phyloP scores from a whole-genome alignment of 345 rosid species.

The Carallia pectinifolia region DNA sequence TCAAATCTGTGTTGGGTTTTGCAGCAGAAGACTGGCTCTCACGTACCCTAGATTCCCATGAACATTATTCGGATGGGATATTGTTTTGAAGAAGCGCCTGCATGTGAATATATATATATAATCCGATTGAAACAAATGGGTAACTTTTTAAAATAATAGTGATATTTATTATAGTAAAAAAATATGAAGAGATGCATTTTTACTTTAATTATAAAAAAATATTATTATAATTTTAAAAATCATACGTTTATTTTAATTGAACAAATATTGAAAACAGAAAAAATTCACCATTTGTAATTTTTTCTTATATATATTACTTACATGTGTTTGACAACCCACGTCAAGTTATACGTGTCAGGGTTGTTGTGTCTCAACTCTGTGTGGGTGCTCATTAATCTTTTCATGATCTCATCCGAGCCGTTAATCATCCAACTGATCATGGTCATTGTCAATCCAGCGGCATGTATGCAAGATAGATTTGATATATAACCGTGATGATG shows the following conservation, averaged over 20 bases:
- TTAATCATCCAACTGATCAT: not conserved
- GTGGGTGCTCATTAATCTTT: not conserved
- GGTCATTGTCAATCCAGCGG: not conserved
- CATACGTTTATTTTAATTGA: not conserved
- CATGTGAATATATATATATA: no score
- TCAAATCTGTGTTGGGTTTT: slow-evolving; percentile 32
- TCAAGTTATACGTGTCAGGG: not conserved
- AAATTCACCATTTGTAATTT: no score
- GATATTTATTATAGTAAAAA: no score
- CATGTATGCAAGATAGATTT: no score
- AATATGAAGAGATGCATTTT: no score
- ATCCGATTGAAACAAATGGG: no score
- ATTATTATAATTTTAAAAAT: not conserved
- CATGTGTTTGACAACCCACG: slow-evolving; percentile 26
- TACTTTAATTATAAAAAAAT: no score
- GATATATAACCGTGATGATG: no score
- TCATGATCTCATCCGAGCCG: not conserved
- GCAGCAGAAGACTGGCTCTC: slow-evolving; percentile 15
- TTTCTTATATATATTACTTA: no score
- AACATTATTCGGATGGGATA: not conserved
- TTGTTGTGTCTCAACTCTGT: not conserved
- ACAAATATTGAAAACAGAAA: no score
- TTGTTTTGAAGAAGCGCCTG: no score
- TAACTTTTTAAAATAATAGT: no score
- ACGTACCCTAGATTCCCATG: slow-evolving; percentile 19